Percentiles rank a stretch among this genome's conserved stretches.
Evolutionary conservation across 2,329 filamentous ascomycete species (phyloP).

Genomic region (Aaosphaeria pasadenensis): DNA sequence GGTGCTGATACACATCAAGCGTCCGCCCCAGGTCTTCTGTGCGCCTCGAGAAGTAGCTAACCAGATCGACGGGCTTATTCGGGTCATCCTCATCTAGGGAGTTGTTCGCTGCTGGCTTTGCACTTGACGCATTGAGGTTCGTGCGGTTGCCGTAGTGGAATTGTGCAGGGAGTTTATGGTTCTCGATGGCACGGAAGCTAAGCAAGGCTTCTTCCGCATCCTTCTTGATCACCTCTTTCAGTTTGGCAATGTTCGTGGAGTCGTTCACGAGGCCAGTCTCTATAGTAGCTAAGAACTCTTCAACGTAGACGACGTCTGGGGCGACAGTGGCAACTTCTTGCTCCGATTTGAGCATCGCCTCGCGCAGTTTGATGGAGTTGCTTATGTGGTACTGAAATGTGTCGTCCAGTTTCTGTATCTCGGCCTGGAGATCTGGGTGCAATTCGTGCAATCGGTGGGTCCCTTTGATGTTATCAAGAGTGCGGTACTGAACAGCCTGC

Average conservation of each 20-base stretch:
- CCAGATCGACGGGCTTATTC: slow-evolving; percentile 41
- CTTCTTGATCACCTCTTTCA: slow-evolving; percentile 58
- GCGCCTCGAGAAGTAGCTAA: slow-evolving; percentile 45
- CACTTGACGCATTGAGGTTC: slow-evolving; percentile 27
- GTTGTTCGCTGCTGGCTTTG: slow-evolving; percentile 20
- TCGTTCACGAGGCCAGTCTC: slow-evolving; percentile 63
- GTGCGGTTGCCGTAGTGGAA: slow-evolving; percentile 55
- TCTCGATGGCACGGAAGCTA: slow-evolving; percentile 71
- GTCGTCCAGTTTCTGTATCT: slow-evolving; percentile 75
- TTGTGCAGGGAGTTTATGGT: slow-evolving; percentile 66
- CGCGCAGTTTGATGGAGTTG: slow-evolving; percentile 72
- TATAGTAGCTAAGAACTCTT: slow-evolving; percentile 60
- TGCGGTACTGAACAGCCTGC: slow-evolving; percentile 25
- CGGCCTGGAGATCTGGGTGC: slow-evolving; percentile 72
- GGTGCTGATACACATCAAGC: slow-evolving; percentile 40
- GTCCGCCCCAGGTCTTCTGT: slow-evolving; percentile 38
- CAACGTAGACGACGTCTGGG: slow-evolving; percentile 63
- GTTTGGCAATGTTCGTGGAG: slow-evolving; percentile 56
- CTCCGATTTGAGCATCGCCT: slow-evolving; percentile 61
- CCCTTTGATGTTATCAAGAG: slow-evolving; percentile 66
- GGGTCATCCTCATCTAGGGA: slow-evolving; percentile 38
- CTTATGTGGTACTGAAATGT: slow-evolving; percentile 76
- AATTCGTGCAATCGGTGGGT: slow-evolving; percentile 93
- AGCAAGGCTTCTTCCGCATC: slow-evolving; percentile 70
- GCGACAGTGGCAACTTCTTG: slow-evolving; percentile 63